phyloP scores from a whole-genome alignment of 345 rosid species.

The Kernera saxatilis region DNA sequence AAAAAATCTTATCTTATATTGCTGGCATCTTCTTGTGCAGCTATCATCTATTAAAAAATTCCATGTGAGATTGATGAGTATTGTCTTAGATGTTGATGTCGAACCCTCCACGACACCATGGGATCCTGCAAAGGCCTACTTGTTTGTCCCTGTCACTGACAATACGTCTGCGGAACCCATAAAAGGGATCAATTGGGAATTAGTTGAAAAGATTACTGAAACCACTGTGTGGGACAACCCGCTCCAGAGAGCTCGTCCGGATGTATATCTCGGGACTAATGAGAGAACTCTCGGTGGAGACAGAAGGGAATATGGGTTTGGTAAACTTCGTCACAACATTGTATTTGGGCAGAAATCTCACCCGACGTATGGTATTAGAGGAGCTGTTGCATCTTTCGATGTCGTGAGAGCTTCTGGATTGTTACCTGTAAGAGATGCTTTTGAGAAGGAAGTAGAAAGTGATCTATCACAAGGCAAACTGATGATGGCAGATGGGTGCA shows the following conservation, averaged over 20 bases:
- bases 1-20: neutral
- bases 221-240: constrained; percentile 87
- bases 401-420: constrained; percentile 90
- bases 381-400: constrained; percentile 93
- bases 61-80: constrained; percentile 98
- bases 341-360: constrained; percentile 84
- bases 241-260: constrained; percentile 96
- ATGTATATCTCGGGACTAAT: constrained; percentile 95
- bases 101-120: constrained; percentile 99
- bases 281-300: constrained; percentile 99
- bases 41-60: constrained; percentile 84
- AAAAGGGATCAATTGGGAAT: constrained; percentile 79
- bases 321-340: constrained; percentile 87
- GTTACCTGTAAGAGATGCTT: constrained; percentile 56
- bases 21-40: constrained; percentile 43
- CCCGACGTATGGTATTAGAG: constrained; percentile 98
- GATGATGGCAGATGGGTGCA: constrained; percentile 78
- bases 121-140: constrained; percentile 98
- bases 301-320: constrained; percentile 96
- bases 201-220: constrained; percentile 53
- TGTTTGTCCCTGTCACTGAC: constrained; percentile 88
- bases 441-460: constrained; percentile 37
- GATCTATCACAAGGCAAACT: constrained; percentile 45
- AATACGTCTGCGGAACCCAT: constrained; percentile 59
- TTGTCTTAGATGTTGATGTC: constrained; percentile 97